phyloP scores from a whole-genome alignment of 2,329 filamentous ascomycete species.

The Pseudopithomyces maydicus region DNA sequence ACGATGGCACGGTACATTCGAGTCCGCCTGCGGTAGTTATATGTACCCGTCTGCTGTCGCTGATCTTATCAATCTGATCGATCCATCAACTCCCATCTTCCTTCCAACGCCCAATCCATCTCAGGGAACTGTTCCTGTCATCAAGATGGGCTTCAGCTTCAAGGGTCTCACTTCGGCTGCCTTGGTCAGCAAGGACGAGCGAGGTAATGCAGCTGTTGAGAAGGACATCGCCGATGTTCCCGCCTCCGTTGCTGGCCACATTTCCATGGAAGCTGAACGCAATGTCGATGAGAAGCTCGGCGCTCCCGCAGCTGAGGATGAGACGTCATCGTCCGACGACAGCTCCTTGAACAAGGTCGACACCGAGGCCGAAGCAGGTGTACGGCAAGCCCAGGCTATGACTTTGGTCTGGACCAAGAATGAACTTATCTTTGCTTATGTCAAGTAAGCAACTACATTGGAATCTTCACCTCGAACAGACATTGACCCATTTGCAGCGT shows the following conservation, averaged over 20 bases:
- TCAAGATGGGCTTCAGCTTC: slow-evolving; percentile 39
- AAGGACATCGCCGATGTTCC: slow-evolving; percentile 36
- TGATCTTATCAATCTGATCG: slow-evolving; percentile 34
- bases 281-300: slow-evolving; percentile 34
- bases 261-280: slow-evolving; percentile 29
- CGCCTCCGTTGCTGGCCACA: slow-evolving; percentile 32
- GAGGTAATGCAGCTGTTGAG: slow-evolving; percentile 19
- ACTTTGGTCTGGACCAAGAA: slow-evolving; percentile 34
- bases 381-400: slow-evolving; percentile 35
- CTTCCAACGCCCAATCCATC: slow-evolving; percentile 3
- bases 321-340: slow-evolving; percentile 17
- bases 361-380: slow-evolving; percentile 33
- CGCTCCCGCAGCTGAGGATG: slow-evolving; percentile 20
- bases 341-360: slow-evolving; percentile 40
- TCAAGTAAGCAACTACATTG: slow-evolving; percentile 25
- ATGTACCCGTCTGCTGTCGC: slow-evolving; percentile 14
- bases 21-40: slow-evolving; percentile 8
- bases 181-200: slow-evolving; percentile 24
- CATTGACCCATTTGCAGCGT: slow-evolving; percentile 27
- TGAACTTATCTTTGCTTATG: slow-evolving; percentile 33
- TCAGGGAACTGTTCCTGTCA: background rate
- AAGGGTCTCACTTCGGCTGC: slow-evolving; percentile 35
- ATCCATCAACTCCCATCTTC: slow-evolving; percentile 9
- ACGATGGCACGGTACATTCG: background rate
- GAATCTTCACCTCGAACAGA: background rate